Evolutionary conservation across 2,329 filamentous ascomycete species (phyloP).

Genomic region (Trichoderma atroviride): DNA sequence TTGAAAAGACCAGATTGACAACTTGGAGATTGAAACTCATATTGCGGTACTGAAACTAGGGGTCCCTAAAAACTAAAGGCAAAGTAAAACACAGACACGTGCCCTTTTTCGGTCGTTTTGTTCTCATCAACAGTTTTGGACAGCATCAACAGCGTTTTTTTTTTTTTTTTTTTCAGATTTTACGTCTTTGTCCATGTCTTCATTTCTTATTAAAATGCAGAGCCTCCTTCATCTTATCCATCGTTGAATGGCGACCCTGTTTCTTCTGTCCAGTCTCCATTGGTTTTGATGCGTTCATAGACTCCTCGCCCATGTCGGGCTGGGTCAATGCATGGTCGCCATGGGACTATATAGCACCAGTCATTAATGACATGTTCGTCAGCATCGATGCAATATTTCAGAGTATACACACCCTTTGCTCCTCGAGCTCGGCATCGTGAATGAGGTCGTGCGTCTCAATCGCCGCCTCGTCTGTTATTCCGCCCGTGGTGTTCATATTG

Average conservation of each 20-base stretch:
- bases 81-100: conserved; percentile 3
- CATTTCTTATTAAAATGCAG: conserved; percentile 27
- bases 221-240: conserved; percentile 27
- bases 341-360: conserved; percentile 2
- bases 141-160: background rate
- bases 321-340: conserved; percentile 26
- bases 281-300: background rate
- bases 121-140: background rate
- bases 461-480: conserved; percentile 38
- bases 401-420: conserved; percentile 32
- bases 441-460: conserved; percentile 41
- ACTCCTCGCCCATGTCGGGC: conserved; percentile 20
- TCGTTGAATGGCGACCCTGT: conserved; percentile 15
- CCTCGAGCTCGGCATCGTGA: conserved; percentile 40
- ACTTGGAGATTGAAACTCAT: background rate
- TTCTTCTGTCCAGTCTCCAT: background rate
- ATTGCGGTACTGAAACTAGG: background rate
- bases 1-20: background rate
- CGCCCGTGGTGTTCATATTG: conserved; percentile 22
- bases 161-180: background rate
- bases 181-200: background rate
- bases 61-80: background rate
- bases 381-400: too few relatives aligned
- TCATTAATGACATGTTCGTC: background rate
- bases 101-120: conserved; percentile 3